Conservation (phyloP, 2,329 filamentous ascomycete species). For the Coniochaeta hoffmannii region DNA sequence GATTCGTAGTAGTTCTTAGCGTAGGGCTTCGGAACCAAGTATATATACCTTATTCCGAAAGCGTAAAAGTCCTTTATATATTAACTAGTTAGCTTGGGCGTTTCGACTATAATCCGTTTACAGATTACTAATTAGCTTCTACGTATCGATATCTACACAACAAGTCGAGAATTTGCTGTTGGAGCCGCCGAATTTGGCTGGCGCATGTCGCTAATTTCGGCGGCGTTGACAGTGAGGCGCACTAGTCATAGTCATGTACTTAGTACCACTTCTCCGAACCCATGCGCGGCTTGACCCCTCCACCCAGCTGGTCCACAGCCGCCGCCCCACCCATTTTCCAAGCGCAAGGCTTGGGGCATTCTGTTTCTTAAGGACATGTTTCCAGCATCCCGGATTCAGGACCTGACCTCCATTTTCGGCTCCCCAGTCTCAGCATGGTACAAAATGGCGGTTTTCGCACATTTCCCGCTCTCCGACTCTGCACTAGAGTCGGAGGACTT, state of each 20-base stretch:
- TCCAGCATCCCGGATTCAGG: background rate
- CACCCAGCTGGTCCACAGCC: background rate
- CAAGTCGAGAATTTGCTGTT: conserved; percentile 7
- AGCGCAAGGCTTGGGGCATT: background rate
- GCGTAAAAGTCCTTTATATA: no score
- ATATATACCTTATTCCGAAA: no score
- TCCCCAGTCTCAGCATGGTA: background rate
- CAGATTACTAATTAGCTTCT: no score
- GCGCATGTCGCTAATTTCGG: conserved; percentile 5
- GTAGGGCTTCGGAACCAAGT: no score
- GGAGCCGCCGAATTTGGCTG: conserved; percentile 7
- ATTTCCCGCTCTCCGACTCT: conserved; percentile 2
- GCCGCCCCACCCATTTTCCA: background rate
- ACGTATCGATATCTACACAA: no score
- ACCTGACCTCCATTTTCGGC: conserved; percentile 3
- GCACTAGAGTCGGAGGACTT: background rate
- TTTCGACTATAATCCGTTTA: no score
- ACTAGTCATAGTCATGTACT: background rate
- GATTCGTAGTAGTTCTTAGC: no score
- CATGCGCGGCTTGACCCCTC: background rate
- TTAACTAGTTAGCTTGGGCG: no score
- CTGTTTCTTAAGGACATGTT: background rate
- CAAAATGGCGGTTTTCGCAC: conserved; percentile 1
- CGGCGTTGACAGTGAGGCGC: conserved; percentile 4
- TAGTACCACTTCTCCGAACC: background rate